Evolutionary conservation across 1,284 basidiomycete species (phyloP), one percentile per base, ranked within the genome.

Genomic region (Ustilago trichophora): DNA sequence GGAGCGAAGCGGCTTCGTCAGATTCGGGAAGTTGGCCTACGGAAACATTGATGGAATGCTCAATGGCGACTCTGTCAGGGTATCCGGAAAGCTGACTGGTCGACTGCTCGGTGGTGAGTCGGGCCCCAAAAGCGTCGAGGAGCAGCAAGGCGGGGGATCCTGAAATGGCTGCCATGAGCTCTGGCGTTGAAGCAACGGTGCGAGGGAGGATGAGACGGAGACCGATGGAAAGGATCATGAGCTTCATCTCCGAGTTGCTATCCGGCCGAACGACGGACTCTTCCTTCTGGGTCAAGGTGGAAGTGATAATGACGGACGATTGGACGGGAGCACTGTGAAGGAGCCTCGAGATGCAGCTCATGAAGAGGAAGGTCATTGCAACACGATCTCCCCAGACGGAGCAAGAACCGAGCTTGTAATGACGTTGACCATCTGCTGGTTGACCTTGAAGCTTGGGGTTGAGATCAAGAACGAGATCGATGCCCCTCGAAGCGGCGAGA

Each of bases 381-480:
- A 37, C 22, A 19, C 46, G 50, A 18, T 71, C 60, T n/a, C 54
- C 63, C 62, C 64, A 59, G 6, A 64, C 50, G 4, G 36, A 43
- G 47, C 48, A 60, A 1, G 55, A 56, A 19, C 60, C 64, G 10
- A 60, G 64, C 45, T 64, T 62, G 32, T 58, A 60, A 31, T 55
- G 42, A 12, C 46, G 47, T 26, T 54, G 57, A 19, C 51, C 51
- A 7, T 47, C 29, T 15, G 44, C 55, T 29, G 57, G 45, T 13
- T 25, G 19, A 6, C 48, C 52, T 21, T 54, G 37, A 2, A 60
- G 49, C 38, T 57, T 34, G 7, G 59, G 58, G 10, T 60, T 42
- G 7, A 62, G 58, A 36, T 51, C 50, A 33, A 75, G 49, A 9
- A 72, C 60, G n/a, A 75, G 50, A 32, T 75, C 68, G 33, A 75